Evolutionary conservation across 2,329 filamentous ascomycete genomes (phyloP), one percentile per base, ranked within the genome.

Genomic region (Aspergillus sp.): DNA sequence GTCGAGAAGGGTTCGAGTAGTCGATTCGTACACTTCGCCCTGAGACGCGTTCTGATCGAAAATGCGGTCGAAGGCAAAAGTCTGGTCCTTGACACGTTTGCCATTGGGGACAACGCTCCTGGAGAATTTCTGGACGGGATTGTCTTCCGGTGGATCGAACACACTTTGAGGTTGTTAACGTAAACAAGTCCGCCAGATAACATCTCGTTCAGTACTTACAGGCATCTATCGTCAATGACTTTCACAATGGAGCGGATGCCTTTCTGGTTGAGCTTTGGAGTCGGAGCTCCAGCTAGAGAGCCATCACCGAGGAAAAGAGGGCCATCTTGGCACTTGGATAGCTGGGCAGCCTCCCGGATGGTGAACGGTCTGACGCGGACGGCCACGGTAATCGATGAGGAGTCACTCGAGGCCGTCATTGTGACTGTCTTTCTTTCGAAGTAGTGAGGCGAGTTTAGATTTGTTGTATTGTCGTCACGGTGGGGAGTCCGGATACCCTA

Each of bases 131-230:
- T 95, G 90, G 8, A 97, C 86, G 0, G 92, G 89, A 65, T 86
- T 95, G 68, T 97, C 92, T 73, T 99, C 94, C 40, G 94, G 94
- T 7, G 94, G 94, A 64, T 99, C 94, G 71, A 99, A 99, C 30
- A 99, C 86, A 69, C 94, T 97, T 45, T 19, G 10, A 13, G 41
- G 32, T 19, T 35, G 26, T 30, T 30, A 30, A 10, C 3, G 10
- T 30, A 8, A 3, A 30, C 8, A 8, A 30, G 9, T 30, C 26
- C 6, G 3, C 8, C 26, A 30, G 10, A 30, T 11, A 30, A 30
- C 26, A 30, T 8, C 26, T 10, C 24, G 17, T 51, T 10, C 26
- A 13, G 50, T 47, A 80, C 90, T 62, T 82, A 97, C 94, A 99
- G 77, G 77, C 94, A 97, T 66, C 89, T 89, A 69, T 96, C 92